A percentile compares a stretch with the other conserved stretches of the same genome.
Evolutionary conservation across 345 rosid species (phyloP).

Genomic region (Sapria himalayana): DNA sequence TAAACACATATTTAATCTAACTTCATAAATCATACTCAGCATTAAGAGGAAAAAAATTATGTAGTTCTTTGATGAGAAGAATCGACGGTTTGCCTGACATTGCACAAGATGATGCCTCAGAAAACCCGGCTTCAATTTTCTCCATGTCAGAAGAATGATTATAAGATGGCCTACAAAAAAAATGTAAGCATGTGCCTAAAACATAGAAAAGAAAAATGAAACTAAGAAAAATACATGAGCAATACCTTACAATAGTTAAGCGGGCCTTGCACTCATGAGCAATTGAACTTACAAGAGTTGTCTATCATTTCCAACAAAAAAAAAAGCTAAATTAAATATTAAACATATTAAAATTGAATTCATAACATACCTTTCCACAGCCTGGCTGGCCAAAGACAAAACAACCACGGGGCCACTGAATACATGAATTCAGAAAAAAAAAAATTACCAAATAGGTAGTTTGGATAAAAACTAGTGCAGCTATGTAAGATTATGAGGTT

Average conservation of each 20-base stretch:
- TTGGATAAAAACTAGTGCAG: background rate
- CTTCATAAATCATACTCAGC: conserved; percentile 23
- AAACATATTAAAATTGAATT: background rate
- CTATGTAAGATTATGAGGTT: background rate
- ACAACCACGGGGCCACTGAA: conserved; percentile 75
- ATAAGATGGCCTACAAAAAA: background rate
- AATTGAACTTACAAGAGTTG: conserved; percentile 85
- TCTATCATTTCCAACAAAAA: conserved; percentile 18
- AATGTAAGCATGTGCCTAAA: conserved; percentile 1
- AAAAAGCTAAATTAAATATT: conserved; percentile 2
- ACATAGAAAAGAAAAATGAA: background rate
- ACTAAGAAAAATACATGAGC: background rate
- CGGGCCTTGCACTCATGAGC: conserved; percentile 66
- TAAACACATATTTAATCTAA: background rate
- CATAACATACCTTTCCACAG: conserved; percentile 65
- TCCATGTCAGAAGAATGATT: conserved; percentile 13
- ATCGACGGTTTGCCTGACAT: conserved; percentile 48
- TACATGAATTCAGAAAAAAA: conserved; percentile 3
- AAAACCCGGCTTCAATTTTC: conserved; percentile 78
- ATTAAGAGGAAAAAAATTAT: conserved; percentile 71
- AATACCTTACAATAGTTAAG: conserved; percentile 61
- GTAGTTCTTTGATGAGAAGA: conserved; percentile 77
- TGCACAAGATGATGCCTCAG: conserved; percentile 49
- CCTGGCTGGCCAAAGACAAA: conserved; percentile 87
- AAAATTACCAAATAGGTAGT: background rate